phyloP scores from a whole-genome alignment of 106 monocot species.

The Phalaenopsis equestris region DNA sequence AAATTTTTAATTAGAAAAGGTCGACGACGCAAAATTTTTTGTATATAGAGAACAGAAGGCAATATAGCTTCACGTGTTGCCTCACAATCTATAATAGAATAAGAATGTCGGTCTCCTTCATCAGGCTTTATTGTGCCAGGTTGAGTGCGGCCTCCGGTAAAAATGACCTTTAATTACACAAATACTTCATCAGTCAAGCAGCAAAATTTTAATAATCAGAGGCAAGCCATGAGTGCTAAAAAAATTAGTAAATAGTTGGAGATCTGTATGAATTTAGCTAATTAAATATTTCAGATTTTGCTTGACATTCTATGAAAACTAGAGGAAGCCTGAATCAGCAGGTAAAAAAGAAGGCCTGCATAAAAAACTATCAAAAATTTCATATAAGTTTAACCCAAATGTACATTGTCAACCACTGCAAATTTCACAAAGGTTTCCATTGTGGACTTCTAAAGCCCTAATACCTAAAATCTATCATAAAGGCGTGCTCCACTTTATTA shows the following conservation, averaged over 20 bases:
- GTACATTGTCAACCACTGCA: too few species aligned
- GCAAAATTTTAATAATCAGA: neutral
- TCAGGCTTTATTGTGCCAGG: constrained; percentile 93
- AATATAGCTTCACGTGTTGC: constrained; percentile 80
- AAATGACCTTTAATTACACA: constrained; percentile 57
- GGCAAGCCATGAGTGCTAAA: neutral
- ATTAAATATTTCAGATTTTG: neutral
- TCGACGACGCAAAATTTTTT: constrained; percentile 76
- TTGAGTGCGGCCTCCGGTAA: constrained; percentile 94
- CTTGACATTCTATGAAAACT: neutral
- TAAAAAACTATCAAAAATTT: too few species aligned
- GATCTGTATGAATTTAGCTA: neutral
- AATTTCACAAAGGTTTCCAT: too few species aligned
- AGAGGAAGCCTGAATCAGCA: too few species aligned
- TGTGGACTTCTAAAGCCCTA: too few species aligned
- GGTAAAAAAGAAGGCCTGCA: too few species aligned
- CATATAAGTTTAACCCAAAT: too few species aligned
- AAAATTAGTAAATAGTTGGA: neutral
- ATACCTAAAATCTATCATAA: too few species aligned
- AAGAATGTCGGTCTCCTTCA: constrained; percentile 74
- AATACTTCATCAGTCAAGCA: constrained; percentile 1
- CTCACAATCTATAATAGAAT: constrained; percentile 80
- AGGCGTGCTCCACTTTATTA: too few species aligned
- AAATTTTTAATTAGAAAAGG: constrained; percentile 97
- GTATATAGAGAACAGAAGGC: constrained; percentile 86